Percentiles rank a stretch among this genome's conserved stretches.
These are phyloP conservation scores for Solanum hybrid DNA, from an alignment of 305 asterid genomes.

Conservation along the genomic window DNA sequence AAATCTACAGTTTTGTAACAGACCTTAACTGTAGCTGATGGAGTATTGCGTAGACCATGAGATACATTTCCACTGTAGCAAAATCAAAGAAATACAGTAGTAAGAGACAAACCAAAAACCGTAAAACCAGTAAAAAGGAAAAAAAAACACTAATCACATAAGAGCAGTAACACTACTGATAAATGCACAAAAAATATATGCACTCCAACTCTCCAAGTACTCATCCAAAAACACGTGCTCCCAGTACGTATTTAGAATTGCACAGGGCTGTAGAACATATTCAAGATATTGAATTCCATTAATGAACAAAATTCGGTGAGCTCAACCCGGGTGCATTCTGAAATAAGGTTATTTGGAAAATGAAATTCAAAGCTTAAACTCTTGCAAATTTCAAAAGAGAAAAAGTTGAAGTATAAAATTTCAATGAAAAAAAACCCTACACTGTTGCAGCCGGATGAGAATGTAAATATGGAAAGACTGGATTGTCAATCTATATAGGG, in stretches of 20 bases:
- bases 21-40: conserved; percentile 79
- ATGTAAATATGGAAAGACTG: neutral
- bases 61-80: conserved; percentile 69
- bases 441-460: neutral
- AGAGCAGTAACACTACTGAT: neutral
- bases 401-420: neutral
- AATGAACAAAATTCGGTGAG: neutral
- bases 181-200: neutral
- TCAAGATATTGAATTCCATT: neutral
- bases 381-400: neutral
- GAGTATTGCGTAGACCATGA: conserved; percentile 86
- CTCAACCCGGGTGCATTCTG: neutral
- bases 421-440: neutral
- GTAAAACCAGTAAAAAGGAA: neutral
- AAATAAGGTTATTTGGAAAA: neutral
- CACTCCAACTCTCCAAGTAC: neutral
- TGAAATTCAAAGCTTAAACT: neutral
- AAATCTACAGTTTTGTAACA: neutral
- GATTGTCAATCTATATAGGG: neutral
- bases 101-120: neutral
- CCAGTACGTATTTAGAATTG: neutral
- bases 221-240: neutral
- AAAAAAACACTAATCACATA: neutral
- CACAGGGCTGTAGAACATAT: neutral
- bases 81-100: conserved; percentile 14